phyloP scores from a whole-genome alignment of 192 early-diverging fungal species.

The Rhizoclosmatium globosum region DNA sequence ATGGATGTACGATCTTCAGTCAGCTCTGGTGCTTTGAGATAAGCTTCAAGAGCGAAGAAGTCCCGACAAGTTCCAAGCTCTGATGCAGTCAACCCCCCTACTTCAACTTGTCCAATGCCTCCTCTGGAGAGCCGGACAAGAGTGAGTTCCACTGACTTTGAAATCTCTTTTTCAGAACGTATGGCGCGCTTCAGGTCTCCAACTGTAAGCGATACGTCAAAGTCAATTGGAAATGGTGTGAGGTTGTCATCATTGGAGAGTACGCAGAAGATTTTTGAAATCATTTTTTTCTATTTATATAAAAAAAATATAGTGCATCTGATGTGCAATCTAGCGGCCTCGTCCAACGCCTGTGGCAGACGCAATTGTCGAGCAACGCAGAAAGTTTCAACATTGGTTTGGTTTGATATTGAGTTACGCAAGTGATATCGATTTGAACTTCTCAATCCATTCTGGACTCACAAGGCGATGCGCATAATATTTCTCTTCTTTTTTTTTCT shows the following conservation, averaged over 20 bases:
- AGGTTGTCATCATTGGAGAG: neutral
- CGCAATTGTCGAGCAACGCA: too few species aligned
- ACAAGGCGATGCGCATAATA: too few species aligned
- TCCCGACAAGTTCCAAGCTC: slow-evolving; percentile 10
- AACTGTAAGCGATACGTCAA: neutral
- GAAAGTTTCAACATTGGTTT: too few species aligned
- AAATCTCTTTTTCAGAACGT: neutral
- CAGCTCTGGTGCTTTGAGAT: neutral
- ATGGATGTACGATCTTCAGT: neutral
- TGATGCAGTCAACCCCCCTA: slow-evolving; percentile 6
- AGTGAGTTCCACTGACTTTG: neutral
- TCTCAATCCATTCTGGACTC: too few species aligned
- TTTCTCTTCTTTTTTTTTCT: too few species aligned
- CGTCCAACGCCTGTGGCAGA: too few species aligned
- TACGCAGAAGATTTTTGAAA: slow-evolving; percentile 3
- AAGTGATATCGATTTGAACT: too few species aligned
- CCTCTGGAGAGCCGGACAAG: slow-evolving; percentile 16
- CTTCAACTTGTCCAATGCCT: too few species aligned
- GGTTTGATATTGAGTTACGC: too few species aligned
- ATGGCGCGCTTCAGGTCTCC: slow-evolving; percentile 2
- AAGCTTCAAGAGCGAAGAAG: neutral
- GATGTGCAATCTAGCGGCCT: too few species aligned
- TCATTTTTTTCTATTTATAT: slow-evolving; percentile 14
- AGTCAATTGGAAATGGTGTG: neutral
- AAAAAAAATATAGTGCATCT: too few species aligned